phyloP scores from a whole-genome alignment of 1,284 basidiomycete species.

The Dichomitus squalens region DNA sequence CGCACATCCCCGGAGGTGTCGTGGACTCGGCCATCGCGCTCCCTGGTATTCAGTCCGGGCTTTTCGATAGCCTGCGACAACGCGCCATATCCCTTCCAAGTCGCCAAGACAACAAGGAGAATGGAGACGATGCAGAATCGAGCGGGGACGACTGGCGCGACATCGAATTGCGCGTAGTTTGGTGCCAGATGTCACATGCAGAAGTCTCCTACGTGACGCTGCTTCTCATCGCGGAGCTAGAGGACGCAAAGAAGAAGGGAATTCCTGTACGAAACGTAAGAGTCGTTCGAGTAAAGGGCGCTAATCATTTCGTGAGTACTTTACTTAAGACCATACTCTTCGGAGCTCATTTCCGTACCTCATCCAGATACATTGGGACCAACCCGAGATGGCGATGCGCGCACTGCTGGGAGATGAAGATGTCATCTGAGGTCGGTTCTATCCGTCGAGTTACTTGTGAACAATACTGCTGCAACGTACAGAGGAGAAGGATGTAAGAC shows the following conservation, averaged over 20 bases:
- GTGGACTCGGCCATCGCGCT: constrained; percentile 7
- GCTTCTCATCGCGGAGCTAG: constrained; percentile 5
- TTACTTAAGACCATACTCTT: not conserved
- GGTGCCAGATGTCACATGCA: constrained; percentile 16
- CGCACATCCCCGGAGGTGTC: constrained; percentile 5
- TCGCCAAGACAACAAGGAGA: not conserved
- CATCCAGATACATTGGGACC: constrained; percentile 9
- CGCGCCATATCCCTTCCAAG: not conserved
- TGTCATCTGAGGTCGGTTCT: not conserved
- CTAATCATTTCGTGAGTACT: constrained; percentile 21
- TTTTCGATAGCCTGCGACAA: not conserved
- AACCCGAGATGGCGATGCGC: constrained; percentile 3
- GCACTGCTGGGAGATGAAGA: constrained; percentile 3
- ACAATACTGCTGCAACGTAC: too few relatives aligned
- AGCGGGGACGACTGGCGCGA: constrained; percentile 7
- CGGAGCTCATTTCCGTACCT: not conserved
- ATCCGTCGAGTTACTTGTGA: too few relatives aligned
- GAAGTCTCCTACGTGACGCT: constrained; percentile 7
- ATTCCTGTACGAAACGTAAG: constrained; percentile 6
- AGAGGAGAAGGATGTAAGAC: too few relatives aligned
- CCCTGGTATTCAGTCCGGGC: constrained; percentile 1
- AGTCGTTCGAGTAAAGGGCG: constrained; percentile 5
- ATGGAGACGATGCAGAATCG: not conserved
- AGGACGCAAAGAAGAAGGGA: constrained; percentile 2
- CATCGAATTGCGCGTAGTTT: constrained; percentile 14